These are phyloP conservation scores for Trichoderma reesei DNA, from an alignment of 495 filamentous ascomycete genomes.

Conservation along the genomic window DNA sequence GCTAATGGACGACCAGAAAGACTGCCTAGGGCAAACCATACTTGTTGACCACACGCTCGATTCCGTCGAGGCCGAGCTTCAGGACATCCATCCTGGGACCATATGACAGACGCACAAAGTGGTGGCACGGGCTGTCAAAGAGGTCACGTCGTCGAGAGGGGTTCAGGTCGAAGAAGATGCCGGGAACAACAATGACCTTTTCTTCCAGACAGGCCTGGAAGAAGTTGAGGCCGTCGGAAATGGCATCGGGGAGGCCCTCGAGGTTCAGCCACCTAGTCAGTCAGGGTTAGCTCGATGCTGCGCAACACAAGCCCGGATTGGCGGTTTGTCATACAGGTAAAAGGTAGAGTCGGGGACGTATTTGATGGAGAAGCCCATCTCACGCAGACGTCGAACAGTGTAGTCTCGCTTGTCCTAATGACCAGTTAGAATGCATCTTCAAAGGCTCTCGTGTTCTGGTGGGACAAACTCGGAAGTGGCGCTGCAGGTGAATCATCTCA, in stretches of 20 bases:
- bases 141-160: constrained; percentile 80
- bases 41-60: constrained; percentile 73
- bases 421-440: background rate
- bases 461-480: constrained; percentile 55
- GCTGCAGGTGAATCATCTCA: constrained; percentile 88
- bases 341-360: constrained; percentile 83
- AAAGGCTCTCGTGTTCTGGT: background rate
- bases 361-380: constrained; percentile 76
- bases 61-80: constrained; percentile 75
- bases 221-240: constrained; percentile 90
- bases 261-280: constrained; percentile 34
- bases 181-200: constrained; percentile 91
- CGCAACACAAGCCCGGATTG: constrained; percentile 47
- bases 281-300: background rate
- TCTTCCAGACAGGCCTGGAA: constrained; percentile 86
- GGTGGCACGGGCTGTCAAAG: constrained; percentile 92
- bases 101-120: constrained; percentile 86
- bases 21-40: constrained; percentile 19
- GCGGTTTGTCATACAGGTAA: constrained; percentile 46
- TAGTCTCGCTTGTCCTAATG: constrained; percentile 74
- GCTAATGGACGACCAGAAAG: background rate
- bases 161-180: constrained; percentile 89
- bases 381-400: constrained; percentile 61
- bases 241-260: constrained; percentile 55
- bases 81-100: constrained; percentile 84